These are phyloP conservation scores for Euphrasia arctica DNA, from an alignment of 305 asterid species.

Conservation along the genomic window DNA sequence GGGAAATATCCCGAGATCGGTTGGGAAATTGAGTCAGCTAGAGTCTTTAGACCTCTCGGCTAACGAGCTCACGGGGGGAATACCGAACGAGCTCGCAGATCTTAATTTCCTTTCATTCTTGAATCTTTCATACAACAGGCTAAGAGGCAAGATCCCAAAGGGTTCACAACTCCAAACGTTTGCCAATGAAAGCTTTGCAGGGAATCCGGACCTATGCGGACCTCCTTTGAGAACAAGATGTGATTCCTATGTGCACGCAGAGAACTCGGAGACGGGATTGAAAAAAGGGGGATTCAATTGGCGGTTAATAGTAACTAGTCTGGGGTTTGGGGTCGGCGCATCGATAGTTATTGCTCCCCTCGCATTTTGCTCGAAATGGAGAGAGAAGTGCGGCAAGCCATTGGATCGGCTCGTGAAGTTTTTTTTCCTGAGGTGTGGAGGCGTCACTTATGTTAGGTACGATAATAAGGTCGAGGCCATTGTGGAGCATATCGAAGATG, in stretches of 20 bases:
- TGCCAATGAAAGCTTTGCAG: conserved; percentile 28
- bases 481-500: conserved; percentile 34
- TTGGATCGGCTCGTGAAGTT: conserved; percentile 37
- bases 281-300: conserved; percentile 38
- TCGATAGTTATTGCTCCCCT: conserved; percentile 55
- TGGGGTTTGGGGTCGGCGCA: conserved; percentile 72
- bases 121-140: conserved; percentile 42
- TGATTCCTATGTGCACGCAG: neutral
- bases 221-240: conserved; percentile 34
- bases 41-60: conserved; percentile 51
- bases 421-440: conserved; percentile 51
- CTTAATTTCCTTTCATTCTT: conserved; percentile 46
- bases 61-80: conserved; percentile 42
- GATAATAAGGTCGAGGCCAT: conserved; percentile 42
- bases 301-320: conserved; percentile 59
- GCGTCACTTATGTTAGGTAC: conserved; percentile 46
- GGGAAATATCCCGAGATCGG: conserved; percentile 45
- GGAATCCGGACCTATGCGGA: conserved; percentile 43
- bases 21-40: conserved; percentile 45
- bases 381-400: conserved; percentile 32
- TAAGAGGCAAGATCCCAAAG: conserved; percentile 41
- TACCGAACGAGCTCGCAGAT: conserved; percentile 36
- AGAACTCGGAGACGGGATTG: neutral
- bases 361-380: conserved; percentile 45
- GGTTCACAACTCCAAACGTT: conserved; percentile 45